Percentiles rank a stretch among this genome's conserved stretches.
Evolutionary conservation across 2,329 filamentous ascomycete genomes (phyloP).

Genomic region (Fusarium albosuccineum): DNA sequence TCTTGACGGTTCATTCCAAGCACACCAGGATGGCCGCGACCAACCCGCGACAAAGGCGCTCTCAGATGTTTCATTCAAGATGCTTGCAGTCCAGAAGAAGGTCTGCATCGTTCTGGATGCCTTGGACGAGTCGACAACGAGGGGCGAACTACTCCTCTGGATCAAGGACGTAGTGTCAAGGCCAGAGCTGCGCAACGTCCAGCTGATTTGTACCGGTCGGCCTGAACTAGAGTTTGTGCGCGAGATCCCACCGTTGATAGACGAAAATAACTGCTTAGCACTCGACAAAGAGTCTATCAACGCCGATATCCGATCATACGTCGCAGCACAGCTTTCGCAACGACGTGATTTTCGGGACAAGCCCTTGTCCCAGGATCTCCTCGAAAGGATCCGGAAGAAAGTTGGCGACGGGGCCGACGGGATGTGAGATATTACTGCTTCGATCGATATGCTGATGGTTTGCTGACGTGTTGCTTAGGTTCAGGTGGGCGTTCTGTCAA

Average conservation of each 20-base stretch:
- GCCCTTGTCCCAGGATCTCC: slow-evolving; percentile 19
- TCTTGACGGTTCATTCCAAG: slow-evolving; percentile 2
- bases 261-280: slow-evolving; percentile 29
- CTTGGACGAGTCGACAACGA: slow-evolving; percentile 41
- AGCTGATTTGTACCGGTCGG: slow-evolving; percentile 33
- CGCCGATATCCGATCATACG: slow-evolving; percentile 31
- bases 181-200: neutral
- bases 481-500: slow-evolving; percentile 48
- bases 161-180: slow-evolving; percentile 19
- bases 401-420: slow-evolving; percentile 43
- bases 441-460: neutral
- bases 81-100: slow-evolving; percentile 33
- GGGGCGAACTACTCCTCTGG: slow-evolving; percentile 35
- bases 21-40: neutral
- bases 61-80: slow-evolving; percentile 13
- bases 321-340: slow-evolving; percentile 27
- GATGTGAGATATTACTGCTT: slow-evolving; percentile 44
- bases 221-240: slow-evolving; percentile 36
- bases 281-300: slow-evolving; percentile 33
- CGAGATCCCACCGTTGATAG: slow-evolving; percentile 20
- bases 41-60: slow-evolving; percentile 4
- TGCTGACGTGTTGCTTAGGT: slow-evolving; percentile 36
- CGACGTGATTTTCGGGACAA: slow-evolving; percentile 34
- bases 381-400: slow-evolving; percentile 14
- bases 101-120: slow-evolving; percentile 39